Conservation (phyloP, 495 filamentous ascomycete species). For the Usnea hakonensis region DNA sequence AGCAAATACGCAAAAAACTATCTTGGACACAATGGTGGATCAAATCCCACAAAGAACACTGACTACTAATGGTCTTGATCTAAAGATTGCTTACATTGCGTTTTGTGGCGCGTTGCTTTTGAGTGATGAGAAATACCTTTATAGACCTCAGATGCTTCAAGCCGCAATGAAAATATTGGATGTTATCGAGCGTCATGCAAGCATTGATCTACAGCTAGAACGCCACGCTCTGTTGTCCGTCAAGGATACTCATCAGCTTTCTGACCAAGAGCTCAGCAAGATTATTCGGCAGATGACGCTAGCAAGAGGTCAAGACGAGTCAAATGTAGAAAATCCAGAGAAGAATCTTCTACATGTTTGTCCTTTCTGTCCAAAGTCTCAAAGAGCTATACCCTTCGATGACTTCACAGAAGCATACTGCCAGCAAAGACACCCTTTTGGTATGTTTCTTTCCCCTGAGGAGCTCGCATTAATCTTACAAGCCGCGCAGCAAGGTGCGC, state of each 20-base stretch:
- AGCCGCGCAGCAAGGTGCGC: slow-evolving; percentile 42
- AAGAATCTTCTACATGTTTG: slow-evolving; percentile 8
- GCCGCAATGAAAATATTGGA: neutral
- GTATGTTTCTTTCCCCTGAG: neutral
- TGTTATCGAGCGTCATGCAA: neutral
- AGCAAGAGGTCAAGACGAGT: neutral
- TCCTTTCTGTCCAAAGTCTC: slow-evolving; percentile 4
- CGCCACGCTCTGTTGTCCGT: neutral
- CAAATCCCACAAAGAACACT: neutral
- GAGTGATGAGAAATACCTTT: neutral
- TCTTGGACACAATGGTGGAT: slow-evolving; percentile 1
- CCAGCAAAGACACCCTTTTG: slow-evolving; percentile 17
- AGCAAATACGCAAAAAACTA: slow-evolving; percentile 14
- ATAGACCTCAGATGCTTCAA: neutral
- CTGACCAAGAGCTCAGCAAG: neutral
- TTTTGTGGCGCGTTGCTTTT: slow-evolving; percentile 2
- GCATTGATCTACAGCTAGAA: neutral
- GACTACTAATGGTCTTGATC: neutral
- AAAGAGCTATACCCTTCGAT: slow-evolving; percentile 8
- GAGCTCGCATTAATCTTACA: neutral
- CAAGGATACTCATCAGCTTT: neutral
- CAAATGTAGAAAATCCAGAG: neutral
- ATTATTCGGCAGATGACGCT: neutral
- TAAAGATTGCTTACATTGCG: slow-evolving; percentile 5
- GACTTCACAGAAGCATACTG: slow-evolving; percentile 14